Evolutionary conservation across 208 protist species (phyloP), one percentile per base, ranked within the genome.

Genomic region (Crithidia bombi): DNA sequence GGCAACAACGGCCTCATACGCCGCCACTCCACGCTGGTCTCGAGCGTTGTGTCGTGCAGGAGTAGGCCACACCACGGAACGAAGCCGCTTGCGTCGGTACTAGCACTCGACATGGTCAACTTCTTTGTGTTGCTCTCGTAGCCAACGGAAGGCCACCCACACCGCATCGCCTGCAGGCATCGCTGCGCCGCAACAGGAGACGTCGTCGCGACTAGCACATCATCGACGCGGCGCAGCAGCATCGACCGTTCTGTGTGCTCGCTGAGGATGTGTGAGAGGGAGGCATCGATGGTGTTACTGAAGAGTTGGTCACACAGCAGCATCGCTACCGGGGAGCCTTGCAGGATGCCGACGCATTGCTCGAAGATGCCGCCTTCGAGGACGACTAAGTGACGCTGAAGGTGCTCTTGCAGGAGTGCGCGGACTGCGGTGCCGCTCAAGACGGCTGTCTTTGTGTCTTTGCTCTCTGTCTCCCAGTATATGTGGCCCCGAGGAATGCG

Each of bases 271-370:
- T 44, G 3, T 21, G 66, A 66, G 21, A 79, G 52, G n/a, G 28
- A 38, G 19, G 58, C 61, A 28, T 86, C 81, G 23, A 86, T 70
- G 10, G 43, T 35, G n/a, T 65, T 15, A 17, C 55, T 49, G 39
- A 95, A 67, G 33, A 95, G 64, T 7, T 59, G 64, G 51, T 95
- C 81, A 54, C 90, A 95, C 12, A 95, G 65, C 43, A 95, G 78
- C 83, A 89, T 90, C 23, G 85, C 79, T 28, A 95, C 87, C 0
- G 90, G 73, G 32, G 87, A 91, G 57, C 90, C 90, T 68, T 95
- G 90, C 32, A 72, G 44, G 36, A 95, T 87, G 26, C 90, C 90
- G 4, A 69, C 10, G 41, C 43, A 52, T 55, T 95, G 90, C 41
- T 56, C 58, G 47, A 80, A 90, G 19, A 89, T 15, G 3, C 58